A percentile compares a stretch with the other conserved stretches of the same genome.
These are phyloP conservation scores for Tricholoma terreum DNA, from an alignment of 768 basidiomycete species.

Conservation along the genomic window DNA sequence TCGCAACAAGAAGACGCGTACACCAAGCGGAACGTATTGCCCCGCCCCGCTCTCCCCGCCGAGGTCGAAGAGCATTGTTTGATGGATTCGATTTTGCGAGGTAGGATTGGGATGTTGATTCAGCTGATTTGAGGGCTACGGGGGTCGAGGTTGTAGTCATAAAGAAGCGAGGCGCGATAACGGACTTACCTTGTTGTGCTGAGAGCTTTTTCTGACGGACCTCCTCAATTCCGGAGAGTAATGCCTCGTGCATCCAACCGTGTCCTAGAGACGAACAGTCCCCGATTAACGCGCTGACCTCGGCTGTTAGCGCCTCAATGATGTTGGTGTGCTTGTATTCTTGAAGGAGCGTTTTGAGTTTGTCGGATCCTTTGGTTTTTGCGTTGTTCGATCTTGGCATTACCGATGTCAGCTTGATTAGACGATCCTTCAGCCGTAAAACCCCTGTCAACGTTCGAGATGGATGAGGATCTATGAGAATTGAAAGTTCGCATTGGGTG, in stretches of 20 bases:
- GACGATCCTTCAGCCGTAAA: slow-evolving; percentile 56
- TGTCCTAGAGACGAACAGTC: too few relatives aligned
- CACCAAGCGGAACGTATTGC: slow-evolving; percentile 66
- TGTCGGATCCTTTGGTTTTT: slow-evolving; percentile 43
- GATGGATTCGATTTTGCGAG: slow-evolving; percentile 58
- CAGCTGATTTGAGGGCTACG: too few relatives aligned
- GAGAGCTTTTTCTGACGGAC: slow-evolving; percentile 28
- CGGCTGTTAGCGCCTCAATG: slow-evolving; percentile 34
- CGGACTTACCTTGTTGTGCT: slow-evolving; percentile 37
- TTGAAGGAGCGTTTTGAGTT: slow-evolving; percentile 54
- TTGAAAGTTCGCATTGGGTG: slow-evolving; percentile 23
- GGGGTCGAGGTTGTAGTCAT: background rate
- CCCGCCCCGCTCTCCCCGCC: slow-evolving; percentile 71
- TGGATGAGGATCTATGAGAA: too few relatives aligned
- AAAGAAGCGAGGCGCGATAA: background rate
- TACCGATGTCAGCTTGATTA: too few relatives aligned
- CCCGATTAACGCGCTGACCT: slow-evolving; percentile 44
- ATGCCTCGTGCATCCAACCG: slow-evolving; percentile 17
- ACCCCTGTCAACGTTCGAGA: slow-evolving; percentile 38
- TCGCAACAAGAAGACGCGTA: slow-evolving; percentile 62
- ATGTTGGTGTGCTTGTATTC: too few relatives aligned
- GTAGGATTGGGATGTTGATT: too few relatives aligned
- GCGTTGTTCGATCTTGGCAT: too few relatives aligned
- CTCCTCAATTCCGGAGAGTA: slow-evolving; percentile 22
- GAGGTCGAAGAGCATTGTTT: slow-evolving; percentile 78